These are phyloP conservation scores for Ilyonectria sp. DNA, from an alignment of 2,329 filamentous ascomycete genomes.

Conservation along the genomic window DNA sequence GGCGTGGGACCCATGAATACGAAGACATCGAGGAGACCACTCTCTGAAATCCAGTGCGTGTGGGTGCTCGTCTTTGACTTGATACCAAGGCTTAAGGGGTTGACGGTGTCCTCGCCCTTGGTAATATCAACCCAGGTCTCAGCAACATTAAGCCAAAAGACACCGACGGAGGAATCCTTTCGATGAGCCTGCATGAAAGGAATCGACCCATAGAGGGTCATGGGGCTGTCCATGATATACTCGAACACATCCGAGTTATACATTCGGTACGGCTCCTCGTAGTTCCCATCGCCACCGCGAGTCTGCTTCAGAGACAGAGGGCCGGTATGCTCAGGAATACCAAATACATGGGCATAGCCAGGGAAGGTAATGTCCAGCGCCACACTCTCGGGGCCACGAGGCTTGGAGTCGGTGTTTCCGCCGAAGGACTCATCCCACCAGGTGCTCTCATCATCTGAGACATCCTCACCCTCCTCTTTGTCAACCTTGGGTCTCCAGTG, in stretches of 20 bases:
- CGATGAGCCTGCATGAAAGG: constrained; percentile 98
- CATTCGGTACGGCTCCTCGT: constrained; percentile 90
- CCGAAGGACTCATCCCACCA: constrained; percentile 99
- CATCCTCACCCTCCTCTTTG: constrained; percentile 68
- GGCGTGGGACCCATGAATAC: constrained; percentile 93
- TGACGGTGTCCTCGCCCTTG: constrained; percentile 81
- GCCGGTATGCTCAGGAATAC: constrained; percentile 93
- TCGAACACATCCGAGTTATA: constrained; percentile 99
- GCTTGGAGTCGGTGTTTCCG: constrained; percentile 95
- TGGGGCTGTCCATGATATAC: constrained; percentile 96
- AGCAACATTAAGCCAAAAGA: constrained; percentile 97
- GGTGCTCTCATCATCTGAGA: constrained; percentile 83
- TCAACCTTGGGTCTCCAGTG: constrained; percentile 95
- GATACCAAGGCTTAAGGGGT: constrained; percentile 83
- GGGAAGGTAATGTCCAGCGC: constrained; percentile 93
- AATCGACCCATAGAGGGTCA: constrained; percentile 98
- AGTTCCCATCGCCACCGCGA: constrained; percentile 87
- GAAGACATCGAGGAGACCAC: constrained; percentile 91
- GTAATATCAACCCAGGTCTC: constrained; percentile 98
- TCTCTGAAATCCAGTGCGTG: constrained; percentile 98
- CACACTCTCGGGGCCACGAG: constrained; percentile 93
- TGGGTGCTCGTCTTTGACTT: constrained; percentile 81
- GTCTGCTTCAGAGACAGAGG: constrained; percentile 92
- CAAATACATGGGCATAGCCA: constrained; percentile 92
- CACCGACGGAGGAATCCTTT: constrained; percentile 92